Evolutionary conservation across 2,329 filamentous ascomycete species (phyloP).

Genomic region (Ceratocystis colombiana): DNA sequence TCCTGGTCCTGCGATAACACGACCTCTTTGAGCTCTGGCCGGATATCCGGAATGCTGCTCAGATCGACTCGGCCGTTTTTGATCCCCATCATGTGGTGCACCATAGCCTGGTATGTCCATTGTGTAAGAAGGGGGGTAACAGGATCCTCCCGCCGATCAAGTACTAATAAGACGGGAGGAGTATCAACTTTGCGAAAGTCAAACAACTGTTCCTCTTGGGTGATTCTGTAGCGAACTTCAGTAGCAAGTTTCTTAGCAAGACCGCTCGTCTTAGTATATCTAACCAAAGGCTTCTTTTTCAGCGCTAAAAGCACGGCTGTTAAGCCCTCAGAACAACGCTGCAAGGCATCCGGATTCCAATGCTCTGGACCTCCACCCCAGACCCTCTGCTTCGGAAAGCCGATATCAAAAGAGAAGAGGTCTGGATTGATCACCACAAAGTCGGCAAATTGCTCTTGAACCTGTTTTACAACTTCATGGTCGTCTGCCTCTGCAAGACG

Average conservation of each 20-base stretch:
- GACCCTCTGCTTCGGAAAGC: constrained; percentile 61
- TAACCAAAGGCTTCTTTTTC: constrained; percentile 93
- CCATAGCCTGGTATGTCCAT: constrained; percentile 99
- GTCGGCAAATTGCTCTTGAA: constrained; percentile 95
- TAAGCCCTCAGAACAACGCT: constrained; percentile 76
- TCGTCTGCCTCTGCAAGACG: constrained; percentile 92
- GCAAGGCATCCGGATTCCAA: constrained; percentile 84
- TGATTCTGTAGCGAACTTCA: constrained; percentile 84
- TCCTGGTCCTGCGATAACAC: constrained; percentile 95
- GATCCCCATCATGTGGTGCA: constrained; percentile 89
- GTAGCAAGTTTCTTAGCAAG: constrained; percentile 86
- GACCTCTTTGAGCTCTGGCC: constrained; percentile 83
- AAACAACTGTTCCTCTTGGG: constrained; percentile 91
- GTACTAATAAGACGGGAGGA: constrained; percentile 77
- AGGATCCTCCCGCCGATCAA: constrained; percentile 88
- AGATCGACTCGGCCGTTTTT: constrained; percentile 90
- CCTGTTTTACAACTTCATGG: constrained; percentile 86
- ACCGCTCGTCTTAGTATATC: constrained; percentile 84
- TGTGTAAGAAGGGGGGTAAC: constrained; percentile 90
- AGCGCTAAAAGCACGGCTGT: constrained; percentile 74
- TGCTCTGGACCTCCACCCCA: constrained; percentile 74
- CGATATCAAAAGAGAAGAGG: constrained; percentile 69
- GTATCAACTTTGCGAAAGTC: constrained; percentile 94
- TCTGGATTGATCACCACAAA: constrained; percentile 93
- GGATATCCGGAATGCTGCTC: constrained; percentile 69